A percentile compares a stretch with the other conserved stretches of the same genome.
Evolutionary conservation across 148 eudicot genomes (phyloP).

Genomic region (Chenopodium berlandieri): DNA sequence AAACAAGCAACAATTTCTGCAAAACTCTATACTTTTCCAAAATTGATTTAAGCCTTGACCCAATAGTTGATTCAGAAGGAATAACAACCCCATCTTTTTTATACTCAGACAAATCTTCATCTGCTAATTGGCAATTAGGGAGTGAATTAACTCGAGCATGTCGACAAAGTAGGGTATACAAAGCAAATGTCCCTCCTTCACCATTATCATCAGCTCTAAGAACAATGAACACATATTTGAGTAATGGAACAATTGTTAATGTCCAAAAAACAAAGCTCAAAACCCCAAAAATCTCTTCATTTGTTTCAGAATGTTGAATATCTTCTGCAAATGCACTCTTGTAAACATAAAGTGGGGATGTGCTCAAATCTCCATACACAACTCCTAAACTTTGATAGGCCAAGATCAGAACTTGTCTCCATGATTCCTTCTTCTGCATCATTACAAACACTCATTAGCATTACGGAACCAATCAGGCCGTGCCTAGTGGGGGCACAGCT

Average conservation of each 20-base stretch:
- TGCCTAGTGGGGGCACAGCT: too few species aligned
- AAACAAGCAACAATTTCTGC: constrained; percentile 72
- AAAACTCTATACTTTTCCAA: constrained; percentile 71
- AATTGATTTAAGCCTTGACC: constrained; percentile 65
- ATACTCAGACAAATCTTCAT: constrained; percentile 77
- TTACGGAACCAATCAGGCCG: too few species aligned
- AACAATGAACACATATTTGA: constrained; percentile 86
- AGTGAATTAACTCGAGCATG: constrained; percentile 86
- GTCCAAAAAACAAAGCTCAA: constrained; percentile 90
- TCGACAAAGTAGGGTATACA: constrained; percentile 79
- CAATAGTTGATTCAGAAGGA: constrained; percentile 36
- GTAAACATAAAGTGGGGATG: constrained; percentile 82
- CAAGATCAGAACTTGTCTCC: constrained; percentile 75
- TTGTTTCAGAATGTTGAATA: constrained; percentile 70
- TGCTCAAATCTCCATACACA: constrained; percentile 93
- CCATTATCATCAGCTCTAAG: constrained; percentile 95
- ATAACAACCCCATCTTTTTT: constrained; percentile 48
- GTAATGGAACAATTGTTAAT: constrained; percentile 65
- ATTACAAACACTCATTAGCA: background rate
- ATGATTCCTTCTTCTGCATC: constrained; percentile 67
- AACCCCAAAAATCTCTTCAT: constrained; percentile 91
- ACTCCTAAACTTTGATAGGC: constrained; percentile 95
- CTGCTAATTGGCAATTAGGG: constrained; percentile 76
- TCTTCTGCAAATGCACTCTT: constrained; percentile 85
- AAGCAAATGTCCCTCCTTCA: constrained; percentile 98